These are phyloP conservation scores for Hypomyces perniciosus DNA, from an alignment of 2,329 filamentous ascomycete species.

Conservation along the genomic window DNA sequence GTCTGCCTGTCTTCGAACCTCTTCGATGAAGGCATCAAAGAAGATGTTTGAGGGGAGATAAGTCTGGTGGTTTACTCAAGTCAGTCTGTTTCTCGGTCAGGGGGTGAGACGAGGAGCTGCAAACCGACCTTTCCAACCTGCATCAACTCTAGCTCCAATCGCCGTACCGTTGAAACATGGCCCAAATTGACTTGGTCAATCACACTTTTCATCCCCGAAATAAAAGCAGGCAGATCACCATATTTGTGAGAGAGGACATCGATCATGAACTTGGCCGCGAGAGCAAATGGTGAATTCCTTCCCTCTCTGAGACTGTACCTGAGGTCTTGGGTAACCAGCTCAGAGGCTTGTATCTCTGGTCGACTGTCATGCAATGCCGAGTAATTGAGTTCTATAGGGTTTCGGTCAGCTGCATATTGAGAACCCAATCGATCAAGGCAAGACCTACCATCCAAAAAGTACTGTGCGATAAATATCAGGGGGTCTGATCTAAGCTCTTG, in stretches of 20 bases:
- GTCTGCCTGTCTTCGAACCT: constrained; percentile 37
- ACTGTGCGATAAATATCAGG: constrained; percentile 36
- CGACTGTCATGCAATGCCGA: constrained; percentile 29
- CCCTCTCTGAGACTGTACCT: constrained; percentile 25
- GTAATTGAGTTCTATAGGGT: constrained; percentile 41
- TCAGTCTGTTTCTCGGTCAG: constrained; percentile 12
- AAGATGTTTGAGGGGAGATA: constrained; percentile 30
- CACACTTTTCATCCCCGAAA: constrained; percentile 30
- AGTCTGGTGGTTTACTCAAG: constrained; percentile 24
- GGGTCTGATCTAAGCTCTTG: constrained; percentile 26
- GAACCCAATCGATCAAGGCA: background rate
- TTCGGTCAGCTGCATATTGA: background rate
- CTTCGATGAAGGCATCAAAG: constrained; percentile 37
- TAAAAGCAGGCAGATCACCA: constrained; percentile 25
- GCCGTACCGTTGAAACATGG: constrained; percentile 36
- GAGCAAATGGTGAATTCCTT: constrained; percentile 27
- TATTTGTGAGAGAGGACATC: constrained; percentile 31
- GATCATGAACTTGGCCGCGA: constrained; percentile 33
- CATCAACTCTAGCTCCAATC: constrained; percentile 46
- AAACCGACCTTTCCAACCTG: constrained; percentile 45
- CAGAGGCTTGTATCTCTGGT: constrained; percentile 33
- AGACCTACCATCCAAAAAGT: constrained; percentile 47
- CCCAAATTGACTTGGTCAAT: constrained; percentile 30
- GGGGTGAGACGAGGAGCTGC: background rate
- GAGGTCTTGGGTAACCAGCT: constrained; percentile 37